phyloP scores from a whole-genome alignment of 306 rosid genomes.

The Canavalia gladiata region DNA sequence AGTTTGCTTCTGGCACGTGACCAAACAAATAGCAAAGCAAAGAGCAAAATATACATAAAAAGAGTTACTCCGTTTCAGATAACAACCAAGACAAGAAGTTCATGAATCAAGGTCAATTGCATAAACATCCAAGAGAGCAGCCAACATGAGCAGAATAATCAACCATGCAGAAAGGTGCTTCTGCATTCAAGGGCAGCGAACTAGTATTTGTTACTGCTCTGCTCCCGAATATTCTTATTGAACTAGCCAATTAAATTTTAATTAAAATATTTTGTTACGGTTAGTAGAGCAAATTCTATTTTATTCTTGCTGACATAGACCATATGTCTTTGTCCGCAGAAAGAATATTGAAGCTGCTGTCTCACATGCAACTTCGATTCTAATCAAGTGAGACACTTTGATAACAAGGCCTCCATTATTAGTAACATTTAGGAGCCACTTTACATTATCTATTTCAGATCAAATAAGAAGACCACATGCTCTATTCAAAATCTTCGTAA shows the following conservation, averaged over 20 bases:
- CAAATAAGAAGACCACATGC: constrained; percentile 21
- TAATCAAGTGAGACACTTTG: constrained; percentile 32
- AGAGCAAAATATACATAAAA: background rate
- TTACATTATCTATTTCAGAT: constrained; percentile 17
- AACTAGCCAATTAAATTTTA: background rate
- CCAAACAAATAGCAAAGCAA: constrained; percentile 27
- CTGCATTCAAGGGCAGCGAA: background rate
- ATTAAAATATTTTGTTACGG: constrained; percentile 19
- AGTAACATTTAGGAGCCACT: constrained; percentile 39
- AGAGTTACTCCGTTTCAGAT: constrained; percentile 1
- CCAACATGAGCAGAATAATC: background rate
- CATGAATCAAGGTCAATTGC: constrained; percentile 1
- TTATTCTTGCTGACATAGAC: constrained; percentile 58
- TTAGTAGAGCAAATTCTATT: constrained; percentile 26
- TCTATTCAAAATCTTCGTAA: background rate
- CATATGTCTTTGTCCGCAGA: constrained; percentile 55
- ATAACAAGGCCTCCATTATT: constrained; percentile 20
- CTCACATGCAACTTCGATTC: constrained; percentile 56
- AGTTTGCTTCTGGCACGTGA: constrained; percentile 28
- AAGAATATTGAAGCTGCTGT: constrained; percentile 57
- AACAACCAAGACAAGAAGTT: background rate
- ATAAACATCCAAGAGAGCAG: background rate
- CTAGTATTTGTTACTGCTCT: background rate
- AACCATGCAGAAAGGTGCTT: background rate
- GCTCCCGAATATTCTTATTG: background rate